Conservation (phyloP, 805 yeast genomes). For the Starmerella apis region DNA sequence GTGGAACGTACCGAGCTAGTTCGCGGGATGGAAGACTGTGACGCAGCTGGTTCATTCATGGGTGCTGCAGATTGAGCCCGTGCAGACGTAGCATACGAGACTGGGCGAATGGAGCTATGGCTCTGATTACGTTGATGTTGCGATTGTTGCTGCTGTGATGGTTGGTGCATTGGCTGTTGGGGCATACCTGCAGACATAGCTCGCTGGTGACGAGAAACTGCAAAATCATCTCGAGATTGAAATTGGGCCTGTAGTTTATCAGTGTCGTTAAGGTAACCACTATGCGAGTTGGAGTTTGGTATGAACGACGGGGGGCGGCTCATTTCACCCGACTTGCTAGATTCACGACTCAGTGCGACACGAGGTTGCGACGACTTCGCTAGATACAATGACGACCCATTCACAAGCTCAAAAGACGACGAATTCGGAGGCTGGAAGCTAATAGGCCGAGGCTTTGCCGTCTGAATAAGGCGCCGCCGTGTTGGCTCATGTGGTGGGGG, state of each 20-base stretch:
- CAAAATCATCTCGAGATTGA: not conserved
- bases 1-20: slow-evolving; percentile 2
- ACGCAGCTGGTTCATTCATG: not conserved
- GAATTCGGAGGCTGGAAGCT: slow-evolving; percentile 31
- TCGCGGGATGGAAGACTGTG: not conserved
- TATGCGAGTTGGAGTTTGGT: not conserved
- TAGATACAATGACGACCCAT: slow-evolving; percentile 19
- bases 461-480: slow-evolving; percentile 15
- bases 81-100: slow-evolving; percentile 4
- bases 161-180: not conserved
- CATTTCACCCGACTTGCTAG: slow-evolving; percentile 31
- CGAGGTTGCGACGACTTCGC: slow-evolving; percentile 30
- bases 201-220: not conserved
- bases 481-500: slow-evolving; percentile 8
- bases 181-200: not conserved
- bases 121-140: slow-evolving; percentile 9
- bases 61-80: not conserved
- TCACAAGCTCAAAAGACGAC: slow-evolving; percentile 11
- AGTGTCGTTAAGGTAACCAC: not conserved
- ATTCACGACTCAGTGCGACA: slow-evolving; percentile 29
- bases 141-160: not conserved
- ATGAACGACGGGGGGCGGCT: slow-evolving; percentile 25
- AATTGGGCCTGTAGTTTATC: not conserved
- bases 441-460: slow-evolving; percentile 32
- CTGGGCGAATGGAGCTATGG: slow-evolving; percentile 3